Percentiles rank a stretch among this genome's conserved stretches.
Evolutionary conservation across 768 basidiomycete species (phyloP).

Genomic region (Psilocybe azurescens): DNA sequence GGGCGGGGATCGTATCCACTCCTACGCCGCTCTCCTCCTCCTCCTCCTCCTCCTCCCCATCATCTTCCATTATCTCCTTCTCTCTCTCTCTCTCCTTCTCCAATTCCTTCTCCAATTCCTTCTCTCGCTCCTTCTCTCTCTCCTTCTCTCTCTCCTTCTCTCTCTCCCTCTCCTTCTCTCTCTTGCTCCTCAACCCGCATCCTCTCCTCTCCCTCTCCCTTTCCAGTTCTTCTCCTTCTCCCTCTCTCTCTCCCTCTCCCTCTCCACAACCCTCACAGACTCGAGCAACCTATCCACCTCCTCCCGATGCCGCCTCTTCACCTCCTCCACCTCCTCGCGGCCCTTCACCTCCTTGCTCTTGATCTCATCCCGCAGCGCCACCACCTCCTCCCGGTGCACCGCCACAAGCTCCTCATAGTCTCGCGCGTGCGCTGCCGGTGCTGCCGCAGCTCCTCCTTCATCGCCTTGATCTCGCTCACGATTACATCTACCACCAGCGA

Average conservation of each 20-base stretch:
- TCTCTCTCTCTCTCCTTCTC: slow-evolving; percentile 9
- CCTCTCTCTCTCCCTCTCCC: slow-evolving; percentile 10
- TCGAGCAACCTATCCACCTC: slow-evolving; percentile 14
- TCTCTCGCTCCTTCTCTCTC: background rate
- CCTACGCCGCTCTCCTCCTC: slow-evolving; percentile 5
- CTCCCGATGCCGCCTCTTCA: slow-evolving; percentile 15
- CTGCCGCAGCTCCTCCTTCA: slow-evolving; percentile 23
- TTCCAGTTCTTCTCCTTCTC: slow-evolving; percentile 10
- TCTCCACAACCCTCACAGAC: slow-evolving; percentile 9
- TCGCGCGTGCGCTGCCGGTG: slow-evolving; percentile 13
- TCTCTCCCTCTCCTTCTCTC: slow-evolving; percentile 6
- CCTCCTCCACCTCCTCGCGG: slow-evolving; percentile 12
- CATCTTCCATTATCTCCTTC: slow-evolving; percentile 7
- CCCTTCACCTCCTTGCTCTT: slow-evolving; percentile 2
- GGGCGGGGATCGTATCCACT: slow-evolving; percentile 2
- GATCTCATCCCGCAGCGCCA: slow-evolving; percentile 15
- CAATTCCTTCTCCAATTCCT: background rate
- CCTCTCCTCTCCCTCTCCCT: slow-evolving; percentile 5
- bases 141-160: slow-evolving; percentile 2
- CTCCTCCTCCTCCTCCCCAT: slow-evolving; percentile 12
- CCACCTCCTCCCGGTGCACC: slow-evolving; percentile 13
- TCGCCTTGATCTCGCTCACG: slow-evolving; percentile 20
- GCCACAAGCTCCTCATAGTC: slow-evolving; percentile 16
- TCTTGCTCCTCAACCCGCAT: slow-evolving; percentile 11
- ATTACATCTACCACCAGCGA: slow-evolving; percentile 19